These are phyloP conservation scores for Sphagnurus paluster DNA, from an alignment of 1,284 basidiomycete species.

Conservation along the genomic window DNA sequence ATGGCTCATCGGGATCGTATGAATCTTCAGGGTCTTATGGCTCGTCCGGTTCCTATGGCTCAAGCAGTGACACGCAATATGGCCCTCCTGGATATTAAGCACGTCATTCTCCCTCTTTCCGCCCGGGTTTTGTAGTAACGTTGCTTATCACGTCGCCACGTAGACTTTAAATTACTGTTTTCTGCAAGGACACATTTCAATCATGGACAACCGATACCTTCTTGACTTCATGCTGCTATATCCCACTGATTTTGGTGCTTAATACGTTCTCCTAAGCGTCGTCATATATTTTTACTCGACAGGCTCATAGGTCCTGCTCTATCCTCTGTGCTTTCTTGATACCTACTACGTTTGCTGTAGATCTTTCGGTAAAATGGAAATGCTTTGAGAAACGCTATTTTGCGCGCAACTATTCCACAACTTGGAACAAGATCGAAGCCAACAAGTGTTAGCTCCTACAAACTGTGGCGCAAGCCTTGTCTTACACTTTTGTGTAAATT, in stretches of 20 bases:
- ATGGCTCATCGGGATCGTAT: constrained; percentile 8
- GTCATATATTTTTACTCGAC: constrained; percentile 22
- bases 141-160: constrained; percentile 16
- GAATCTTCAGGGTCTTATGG: constrained; percentile 5
- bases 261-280: constrained; percentile 35
- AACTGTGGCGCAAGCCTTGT: too few relatives aligned
- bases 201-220: constrained; percentile 31
- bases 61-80: constrained; percentile 8
- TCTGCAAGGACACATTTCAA: constrained; percentile 23
- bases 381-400: constrained; percentile 13
- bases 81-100: constrained; percentile 27
- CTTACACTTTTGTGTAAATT: too few relatives aligned
- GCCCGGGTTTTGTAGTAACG: constrained; percentile 23
- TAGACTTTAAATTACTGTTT: constrained; percentile 27
- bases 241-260: constrained; percentile 32
- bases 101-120: constrained; percentile 13
- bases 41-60: constrained; percentile 8
- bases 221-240: constrained; percentile 32
- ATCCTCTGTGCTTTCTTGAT: constrained; percentile 7
- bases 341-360: constrained; percentile 5
- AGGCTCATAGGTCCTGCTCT: constrained; percentile 13
- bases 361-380: constrained; percentile 12
- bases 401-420: neutral
- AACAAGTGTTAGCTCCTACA: neutral
- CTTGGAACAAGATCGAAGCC: neutral